A percentile compares a stretch with the other conserved stretches of the same genome.
phyloP scores from a whole-genome alignment of 2,329 filamentous ascomycete genomes.

The Cladophialophora psammophila region DNA sequence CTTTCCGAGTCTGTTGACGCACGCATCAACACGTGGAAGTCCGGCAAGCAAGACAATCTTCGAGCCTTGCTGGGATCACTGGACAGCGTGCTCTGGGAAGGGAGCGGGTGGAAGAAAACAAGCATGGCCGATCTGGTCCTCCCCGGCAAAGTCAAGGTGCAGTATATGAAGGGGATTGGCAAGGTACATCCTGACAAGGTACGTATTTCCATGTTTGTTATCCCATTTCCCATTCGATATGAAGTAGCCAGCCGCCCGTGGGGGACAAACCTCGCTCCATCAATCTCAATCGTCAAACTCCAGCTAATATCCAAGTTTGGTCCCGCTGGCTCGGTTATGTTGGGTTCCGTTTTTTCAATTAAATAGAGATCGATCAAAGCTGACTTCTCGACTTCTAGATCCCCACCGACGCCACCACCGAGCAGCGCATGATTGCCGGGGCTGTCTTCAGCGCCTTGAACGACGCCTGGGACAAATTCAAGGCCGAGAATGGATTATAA shows the following conservation, averaged over 20 bases:
- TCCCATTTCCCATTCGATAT: neutral
- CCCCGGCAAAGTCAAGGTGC: constrained; percentile 93
- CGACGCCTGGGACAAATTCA: constrained; percentile 74
- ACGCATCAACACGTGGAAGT: constrained; percentile 79
- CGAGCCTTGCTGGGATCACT: constrained; percentile 85
- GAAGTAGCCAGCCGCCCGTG: too few relatives aligned
- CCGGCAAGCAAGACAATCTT: constrained; percentile 90
- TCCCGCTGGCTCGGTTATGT: too few relatives aligned
- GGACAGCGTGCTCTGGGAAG: constrained; percentile 88
- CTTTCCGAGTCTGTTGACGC: constrained; percentile 86
- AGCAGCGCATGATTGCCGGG: constrained; percentile 71
- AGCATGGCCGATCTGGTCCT: constrained; percentile 92
- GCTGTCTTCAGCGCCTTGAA: constrained; percentile 71
- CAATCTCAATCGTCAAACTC: too few relatives aligned
- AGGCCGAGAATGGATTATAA: constrained; percentile 66
- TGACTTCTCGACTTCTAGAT: constrained; percentile 54
- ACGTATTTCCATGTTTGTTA: constrained; percentile 38
- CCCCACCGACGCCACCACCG: constrained; percentile 68
- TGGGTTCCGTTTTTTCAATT: neutral
- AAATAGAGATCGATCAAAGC: neutral
- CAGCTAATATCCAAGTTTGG: too few relatives aligned
- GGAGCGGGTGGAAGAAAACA: constrained; percentile 95
- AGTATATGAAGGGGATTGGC: constrained; percentile 98
- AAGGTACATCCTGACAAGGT: constrained; percentile 99
- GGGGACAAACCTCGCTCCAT: too few relatives aligned